Evolutionary conservation across 192 early-diverging fungal species (phyloP).

Genomic region (Helicostylum pulchrum): DNA sequence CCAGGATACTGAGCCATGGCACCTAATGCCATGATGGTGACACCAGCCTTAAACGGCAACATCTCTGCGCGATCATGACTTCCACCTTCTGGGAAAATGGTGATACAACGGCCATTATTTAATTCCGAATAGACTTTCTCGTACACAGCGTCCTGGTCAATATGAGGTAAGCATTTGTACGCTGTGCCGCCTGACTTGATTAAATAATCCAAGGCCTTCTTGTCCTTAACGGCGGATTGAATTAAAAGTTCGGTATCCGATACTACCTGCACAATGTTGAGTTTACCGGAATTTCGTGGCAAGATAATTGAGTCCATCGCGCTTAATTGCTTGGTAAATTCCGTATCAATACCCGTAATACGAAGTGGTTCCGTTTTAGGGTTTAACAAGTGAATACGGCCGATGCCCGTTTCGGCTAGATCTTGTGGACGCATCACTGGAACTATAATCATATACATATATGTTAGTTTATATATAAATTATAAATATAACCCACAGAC

Average conservation of each 20-base stretch:
- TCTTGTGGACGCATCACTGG: constrained; percentile 94
- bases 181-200: constrained; percentile 45
- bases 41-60: constrained; percentile 91
- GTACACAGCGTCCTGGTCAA: constrained; percentile 89
- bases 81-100: constrained; percentile 98
- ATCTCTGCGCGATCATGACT: constrained; percentile 95
- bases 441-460: constrained; percentile 61
- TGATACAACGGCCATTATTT: constrained; percentile 72
- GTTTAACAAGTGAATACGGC: constrained; percentile 67
- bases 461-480: neutral
- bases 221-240: constrained; percentile 62
- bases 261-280: constrained; percentile 71
- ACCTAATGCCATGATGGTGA: constrained; percentile 82
- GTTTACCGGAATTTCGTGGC: constrained; percentile 53
- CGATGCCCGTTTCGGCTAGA: constrained; percentile 68
- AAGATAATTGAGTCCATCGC: constrained; percentile 61
- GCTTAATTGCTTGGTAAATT: constrained; percentile 64
- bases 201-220: constrained; percentile 58
- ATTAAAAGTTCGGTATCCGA: constrained; percentile 81
- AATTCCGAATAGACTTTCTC: constrained; percentile 75
- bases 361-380: constrained; percentile 59
- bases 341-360: constrained; percentile 67
- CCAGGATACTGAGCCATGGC: constrained; percentile 84
- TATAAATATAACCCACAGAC: constrained; percentile 20
- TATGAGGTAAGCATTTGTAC: constrained; percentile 72